Base-by-base conservation (phyloP, 306 rosid genomes). In the Sophora flavescens region DNA sequence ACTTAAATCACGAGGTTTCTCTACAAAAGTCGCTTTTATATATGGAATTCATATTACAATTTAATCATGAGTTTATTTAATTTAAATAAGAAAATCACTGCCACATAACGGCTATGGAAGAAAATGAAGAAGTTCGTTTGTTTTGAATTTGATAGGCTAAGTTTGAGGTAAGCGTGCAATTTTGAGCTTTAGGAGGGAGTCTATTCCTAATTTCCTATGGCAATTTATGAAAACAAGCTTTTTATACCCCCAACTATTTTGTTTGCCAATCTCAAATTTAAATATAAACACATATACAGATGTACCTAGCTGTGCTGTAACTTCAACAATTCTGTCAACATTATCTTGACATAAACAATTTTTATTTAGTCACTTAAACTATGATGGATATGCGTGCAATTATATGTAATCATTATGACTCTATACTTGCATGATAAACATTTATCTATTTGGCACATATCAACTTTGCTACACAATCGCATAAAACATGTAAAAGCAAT, bases 181-280 rank as follows among this genome's bases (percentile, higher is more conserved):
- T 30, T 30, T 30, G 32, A n/a, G 17, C 7, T 41, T 35, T 50
- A 69, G 50, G 72, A 62, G 28, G 76, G 54, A 36, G 72, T 75
- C 84, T 54, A 68, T 51, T 72, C 84, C n/a, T n/a, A n/a, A n/a
- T n/a, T n/a, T n/a, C n/a, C 83, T 70, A 83, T 83, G 74, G 17
- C 79, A 68, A 36, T 16, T 18, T 8, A 63, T 52, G 17, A 59
- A 75, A 50, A 5, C 39, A 15, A 13, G 60, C 16, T 7, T 69
- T 50, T 14, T 22, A 61, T 4, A 17, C 50, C 35, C 33, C 41
- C 6, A 35, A 70, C 66, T 53, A 48, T 15, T 36, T 61, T 26
- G 67, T 9, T 63, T 63, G 11, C 47, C 13, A 32, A 16, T 41
- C 41, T 69, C 71, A 78, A 47, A 59, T 15, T 76, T 68, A 56